Conservation (phyloP, 148 eudicot species). For the Simmondsia chinensis region DNA sequence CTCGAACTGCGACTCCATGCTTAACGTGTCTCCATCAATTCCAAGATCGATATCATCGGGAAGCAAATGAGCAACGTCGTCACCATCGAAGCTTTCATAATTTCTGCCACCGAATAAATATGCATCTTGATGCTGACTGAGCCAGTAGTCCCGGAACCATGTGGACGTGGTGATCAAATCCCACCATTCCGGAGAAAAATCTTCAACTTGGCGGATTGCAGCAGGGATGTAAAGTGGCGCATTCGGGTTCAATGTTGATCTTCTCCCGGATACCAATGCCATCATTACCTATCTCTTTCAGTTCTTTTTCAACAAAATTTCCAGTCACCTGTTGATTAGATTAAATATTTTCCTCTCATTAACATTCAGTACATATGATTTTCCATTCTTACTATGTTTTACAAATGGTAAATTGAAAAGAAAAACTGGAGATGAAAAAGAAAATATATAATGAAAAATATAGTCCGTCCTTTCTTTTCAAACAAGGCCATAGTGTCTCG, state of each 20-base stretch:
- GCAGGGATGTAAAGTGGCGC: slow-evolving; percentile 94
- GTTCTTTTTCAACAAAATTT: too few relatives aligned
- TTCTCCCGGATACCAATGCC: slow-evolving; percentile 67
- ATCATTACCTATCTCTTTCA: slow-evolving; percentile 14
- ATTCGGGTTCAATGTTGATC: slow-evolving; percentile 80
- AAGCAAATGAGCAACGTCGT: slow-evolving; percentile 47
- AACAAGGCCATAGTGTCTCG: too few relatives aligned
- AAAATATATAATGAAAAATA: too few relatives aligned
- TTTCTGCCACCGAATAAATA: slow-evolving; percentile 31
- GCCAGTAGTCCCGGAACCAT: slow-evolving; percentile 96
- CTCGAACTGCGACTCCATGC: slow-evolving; percentile 79
- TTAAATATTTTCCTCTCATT: too few relatives aligned
- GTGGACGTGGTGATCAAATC: slow-evolving; percentile 60
- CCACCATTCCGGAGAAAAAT: slow-evolving; percentile 95
- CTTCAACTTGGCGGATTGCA: slow-evolving; percentile 77
- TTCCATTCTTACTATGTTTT: background rate
- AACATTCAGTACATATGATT: background rate
- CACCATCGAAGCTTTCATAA: slow-evolving; percentile 18
- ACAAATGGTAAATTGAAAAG: too few relatives aligned
- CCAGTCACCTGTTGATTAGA: background rate
- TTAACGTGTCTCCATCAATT: slow-evolving; percentile 59
- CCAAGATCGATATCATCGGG: slow-evolving; percentile 83
- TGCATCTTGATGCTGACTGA: slow-evolving; percentile 68
- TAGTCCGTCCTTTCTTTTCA: too few relatives aligned
- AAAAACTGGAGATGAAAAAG: too few relatives aligned